Conservation (phyloP, 805 yeast genomes). For the Sugiyamaella boreocaroliniensis region DNA sequence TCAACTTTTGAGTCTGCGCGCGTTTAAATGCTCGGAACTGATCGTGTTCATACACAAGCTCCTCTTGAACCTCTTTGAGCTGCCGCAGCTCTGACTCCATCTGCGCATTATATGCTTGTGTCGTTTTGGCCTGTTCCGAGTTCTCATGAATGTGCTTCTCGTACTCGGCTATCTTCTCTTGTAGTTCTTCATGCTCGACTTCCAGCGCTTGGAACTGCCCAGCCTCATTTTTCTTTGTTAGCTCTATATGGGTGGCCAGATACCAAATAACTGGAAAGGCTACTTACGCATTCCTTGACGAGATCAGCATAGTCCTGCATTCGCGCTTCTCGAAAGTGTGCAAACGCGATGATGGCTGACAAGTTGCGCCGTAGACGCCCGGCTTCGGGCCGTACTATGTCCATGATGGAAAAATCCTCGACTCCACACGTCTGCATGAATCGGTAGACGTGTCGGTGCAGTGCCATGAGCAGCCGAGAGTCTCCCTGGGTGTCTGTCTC, state of each 20-base stretch:
- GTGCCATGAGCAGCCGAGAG: constrained; percentile 37
- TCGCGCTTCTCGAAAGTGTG: constrained; percentile 74
- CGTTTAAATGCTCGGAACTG: constrained; percentile 58
- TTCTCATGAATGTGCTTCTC: constrained; percentile 28
- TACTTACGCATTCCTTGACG: constrained; percentile 38
- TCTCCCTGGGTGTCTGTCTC: constrained; percentile 36
- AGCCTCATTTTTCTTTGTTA: constrained; percentile 37
- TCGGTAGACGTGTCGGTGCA: constrained; percentile 53
- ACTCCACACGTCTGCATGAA: constrained; percentile 71
- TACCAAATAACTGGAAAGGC: no score
- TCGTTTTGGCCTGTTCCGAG: constrained; percentile 28
- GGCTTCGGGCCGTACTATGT: constrained; percentile 73
- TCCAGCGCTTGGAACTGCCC: constrained; percentile 36
- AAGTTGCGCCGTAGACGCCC: constrained; percentile 54
- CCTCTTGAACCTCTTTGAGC: constrained; percentile 57
- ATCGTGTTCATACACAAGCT: constrained; percentile 52
- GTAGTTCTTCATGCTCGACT: constrained; percentile 36
- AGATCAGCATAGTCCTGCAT: constrained; percentile 61
- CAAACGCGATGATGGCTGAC: constrained; percentile 81
- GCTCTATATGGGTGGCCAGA: no score
- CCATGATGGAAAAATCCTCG: constrained; percentile 67
- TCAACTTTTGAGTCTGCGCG: constrained; percentile 46
- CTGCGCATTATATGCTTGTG: constrained; percentile 45
- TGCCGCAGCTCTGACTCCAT: constrained; percentile 57
- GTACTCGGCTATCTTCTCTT: constrained; percentile 33